phyloP scores from a whole-genome alignment of 208 protist genomes.

The Crithidia acanthocephali region DNA sequence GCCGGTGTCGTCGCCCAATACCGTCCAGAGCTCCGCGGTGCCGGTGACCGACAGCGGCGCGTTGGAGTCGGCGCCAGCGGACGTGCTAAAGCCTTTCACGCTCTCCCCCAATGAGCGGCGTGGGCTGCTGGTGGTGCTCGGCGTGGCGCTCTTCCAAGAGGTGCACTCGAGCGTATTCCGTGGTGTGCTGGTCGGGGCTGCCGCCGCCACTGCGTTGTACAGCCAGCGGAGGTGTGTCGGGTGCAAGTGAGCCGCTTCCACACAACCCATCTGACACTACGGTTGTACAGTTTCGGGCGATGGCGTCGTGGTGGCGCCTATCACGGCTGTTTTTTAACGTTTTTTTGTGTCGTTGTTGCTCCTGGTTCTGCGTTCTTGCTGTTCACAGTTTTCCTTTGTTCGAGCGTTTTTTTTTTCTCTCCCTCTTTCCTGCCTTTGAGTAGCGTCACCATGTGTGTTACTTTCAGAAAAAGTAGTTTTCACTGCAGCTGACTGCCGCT shows the following conservation, averaged over 20 bases:
- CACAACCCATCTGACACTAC: too few species aligned
- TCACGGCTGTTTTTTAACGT: too few species aligned
- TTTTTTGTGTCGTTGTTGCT: too few species aligned
- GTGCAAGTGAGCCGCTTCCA: background rate
- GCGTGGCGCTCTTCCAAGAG: conserved; percentile 50
- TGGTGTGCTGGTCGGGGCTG: conserved; percentile 16
- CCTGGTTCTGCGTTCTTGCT: too few species aligned
- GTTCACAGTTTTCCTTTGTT: background rate
- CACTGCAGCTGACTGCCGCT: too few species aligned
- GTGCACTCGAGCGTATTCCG: conserved; percentile 32
- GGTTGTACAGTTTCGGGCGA: too few species aligned
- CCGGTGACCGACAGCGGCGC: background rate
- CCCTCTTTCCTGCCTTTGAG: too few species aligned
- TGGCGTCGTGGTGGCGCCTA: too few species aligned
- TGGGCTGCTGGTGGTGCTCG: conserved; percentile 33
- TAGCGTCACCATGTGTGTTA: too few species aligned
- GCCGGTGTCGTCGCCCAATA: conserved; percentile 1
- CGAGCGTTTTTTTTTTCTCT: background rate
- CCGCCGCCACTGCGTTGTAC: conserved; percentile 16
- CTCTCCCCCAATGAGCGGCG: conserved; percentile 31
- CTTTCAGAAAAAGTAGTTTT: too few species aligned
- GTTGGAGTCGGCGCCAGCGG: background rate
- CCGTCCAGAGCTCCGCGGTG: background rate
- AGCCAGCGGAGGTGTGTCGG: background rate
- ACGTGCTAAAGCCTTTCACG: background rate